These are phyloP conservation scores for Thraustotheca clavata DNA, from an alignment of 352 stramenopile species.

Conservation along the genomic window DNA sequence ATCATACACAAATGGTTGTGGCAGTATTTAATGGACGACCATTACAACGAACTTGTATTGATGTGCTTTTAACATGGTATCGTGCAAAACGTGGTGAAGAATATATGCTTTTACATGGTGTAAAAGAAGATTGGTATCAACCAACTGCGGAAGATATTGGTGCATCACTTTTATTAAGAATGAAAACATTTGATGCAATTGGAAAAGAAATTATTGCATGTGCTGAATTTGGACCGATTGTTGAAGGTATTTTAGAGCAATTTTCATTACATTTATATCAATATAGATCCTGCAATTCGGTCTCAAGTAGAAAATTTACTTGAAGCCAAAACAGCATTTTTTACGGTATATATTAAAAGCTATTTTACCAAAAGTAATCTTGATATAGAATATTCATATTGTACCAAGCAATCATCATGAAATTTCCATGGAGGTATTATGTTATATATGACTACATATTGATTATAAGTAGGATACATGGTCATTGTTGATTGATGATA, in stretches of 20 bases:
- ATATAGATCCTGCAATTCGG: slow-evolving; percentile 55
- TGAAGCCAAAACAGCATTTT: slow-evolving; percentile 67
- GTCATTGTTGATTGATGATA: slow-evolving; percentile 74
- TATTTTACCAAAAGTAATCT: slow-evolving; percentile 21
- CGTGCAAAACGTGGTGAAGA: slow-evolving; percentile 48
- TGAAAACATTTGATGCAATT: slow-evolving; percentile 66
- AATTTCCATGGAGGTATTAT: not conserved
- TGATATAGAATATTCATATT: slow-evolving; percentile 51
- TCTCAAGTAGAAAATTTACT: slow-evolving; percentile 82
- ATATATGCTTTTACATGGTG: slow-evolving; percentile 57
- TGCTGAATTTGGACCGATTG: slow-evolving; percentile 75
- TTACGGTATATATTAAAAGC: slow-evolving; percentile 43
- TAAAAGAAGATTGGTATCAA: slow-evolving; percentile 68
- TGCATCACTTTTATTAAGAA: slow-evolving; percentile 58
- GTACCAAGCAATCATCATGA: slow-evolving; percentile 23
- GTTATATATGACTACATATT: slow-evolving; percentile 26
- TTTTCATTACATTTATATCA: not conserved
- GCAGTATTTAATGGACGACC: slow-evolving; percentile 62
- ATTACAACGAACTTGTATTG: slow-evolving; percentile 63
- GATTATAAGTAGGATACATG: slow-evolving; percentile 71
- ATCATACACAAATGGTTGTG: slow-evolving; percentile 78
- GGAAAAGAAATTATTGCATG: slow-evolving; percentile 61
- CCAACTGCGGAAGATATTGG: slow-evolving; percentile 74
- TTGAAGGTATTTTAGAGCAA: slow-evolving; percentile 28
- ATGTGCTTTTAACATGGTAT: slow-evolving; percentile 65